phyloP scores from a whole-genome alignment of 2,329 filamentous ascomycete species.

The Cladosporium sp. region DNA sequence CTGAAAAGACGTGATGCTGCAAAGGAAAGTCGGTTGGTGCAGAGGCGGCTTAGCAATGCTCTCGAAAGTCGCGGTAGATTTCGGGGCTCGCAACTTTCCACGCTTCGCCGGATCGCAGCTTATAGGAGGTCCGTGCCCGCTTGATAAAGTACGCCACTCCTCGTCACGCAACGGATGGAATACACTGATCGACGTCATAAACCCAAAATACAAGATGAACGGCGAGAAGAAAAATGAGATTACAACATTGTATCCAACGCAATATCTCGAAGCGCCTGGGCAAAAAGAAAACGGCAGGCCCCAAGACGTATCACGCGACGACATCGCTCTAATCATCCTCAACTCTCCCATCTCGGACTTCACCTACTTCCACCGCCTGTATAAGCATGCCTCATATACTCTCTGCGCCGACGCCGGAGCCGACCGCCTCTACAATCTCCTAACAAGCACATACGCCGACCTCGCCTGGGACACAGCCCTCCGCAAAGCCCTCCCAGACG shows the following conservation, averaged over 20 bases:
- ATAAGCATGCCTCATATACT: conserved; percentile 52
- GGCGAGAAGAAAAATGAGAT: not conserved
- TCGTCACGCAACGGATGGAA: too few relatives aligned
- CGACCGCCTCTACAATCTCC: conserved; percentile 61
- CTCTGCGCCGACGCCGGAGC: conserved; percentile 90
- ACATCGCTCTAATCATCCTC: conserved; percentile 49
- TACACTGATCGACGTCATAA: too few relatives aligned
- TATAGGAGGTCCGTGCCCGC: too few relatives aligned
- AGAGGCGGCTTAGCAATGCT: not conserved
- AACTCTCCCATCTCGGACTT: conserved; percentile 54
- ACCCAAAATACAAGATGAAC: not conserved
- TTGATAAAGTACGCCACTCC: too few relatives aligned
- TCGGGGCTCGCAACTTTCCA: not conserved
- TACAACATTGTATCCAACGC: conserved; percentile 16
- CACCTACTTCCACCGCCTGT: conserved; percentile 45
- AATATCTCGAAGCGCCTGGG: conserved; percentile 16
- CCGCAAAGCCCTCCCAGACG: conserved; percentile 37
- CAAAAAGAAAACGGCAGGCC: conserved; percentile 1
- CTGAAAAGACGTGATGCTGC: conserved; percentile 3
- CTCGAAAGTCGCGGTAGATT: not conserved
- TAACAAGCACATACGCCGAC: conserved; percentile 23
- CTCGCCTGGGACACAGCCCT: conserved; percentile 17
- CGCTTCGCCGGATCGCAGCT: too few relatives aligned
- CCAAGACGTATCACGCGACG: conserved; percentile 2
- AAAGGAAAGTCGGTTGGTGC: not conserved